Base-by-base conservation (phyloP, 768 basidiomycete genomes). In the Gyrodon lividus region DNA sequence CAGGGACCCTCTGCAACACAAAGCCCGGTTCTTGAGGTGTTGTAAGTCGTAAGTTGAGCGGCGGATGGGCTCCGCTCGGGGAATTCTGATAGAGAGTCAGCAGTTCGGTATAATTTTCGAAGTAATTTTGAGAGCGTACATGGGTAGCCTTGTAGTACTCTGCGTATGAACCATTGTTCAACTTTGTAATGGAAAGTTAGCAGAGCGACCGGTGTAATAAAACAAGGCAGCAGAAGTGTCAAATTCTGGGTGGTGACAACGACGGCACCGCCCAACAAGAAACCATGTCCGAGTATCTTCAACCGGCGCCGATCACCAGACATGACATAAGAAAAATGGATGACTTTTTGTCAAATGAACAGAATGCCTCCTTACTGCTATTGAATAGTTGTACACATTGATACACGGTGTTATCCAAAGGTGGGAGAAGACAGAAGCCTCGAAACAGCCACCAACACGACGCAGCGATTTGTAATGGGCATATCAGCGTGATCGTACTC, bases 21-120 rank as follows among this genome's bases (percentile, higher is more conserved):
- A 89, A 90, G 0, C 90, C 90, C 1, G 89, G 83, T 60, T 92
- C 90, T 43, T 83, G 80, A 1, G 89, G 87, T 4, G 82, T 68
- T 14, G 78, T 77, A 34, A 92, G 72, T 14, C 85, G 81, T 38
- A 92, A 70, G 44, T 79, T 77, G 26, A 92, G 70, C 1, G 86
- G 84, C 0, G 90, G 90, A 64, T 92, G 87, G 12, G 71, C 60
- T n/a, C 70, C 70, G 10, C 78, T 80, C 2, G 87, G 86, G 10
- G 87, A 89, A 37, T 64, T 75, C 89, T 92, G 47, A 44, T 23
- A 38, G 41, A 42, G 39, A 23, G 26, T 46, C 31, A 48, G n/a
- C 5, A 16, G 6, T 37, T 16, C 55, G 41, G 59, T 48, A 41
- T 20, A 34, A 30, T 38, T 46, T 20, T 2, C 2, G 2, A 26